phyloP scores from a whole-genome alignment of 1,284 basidiomycete species.

The Psilocybe mexicana region DNA sequence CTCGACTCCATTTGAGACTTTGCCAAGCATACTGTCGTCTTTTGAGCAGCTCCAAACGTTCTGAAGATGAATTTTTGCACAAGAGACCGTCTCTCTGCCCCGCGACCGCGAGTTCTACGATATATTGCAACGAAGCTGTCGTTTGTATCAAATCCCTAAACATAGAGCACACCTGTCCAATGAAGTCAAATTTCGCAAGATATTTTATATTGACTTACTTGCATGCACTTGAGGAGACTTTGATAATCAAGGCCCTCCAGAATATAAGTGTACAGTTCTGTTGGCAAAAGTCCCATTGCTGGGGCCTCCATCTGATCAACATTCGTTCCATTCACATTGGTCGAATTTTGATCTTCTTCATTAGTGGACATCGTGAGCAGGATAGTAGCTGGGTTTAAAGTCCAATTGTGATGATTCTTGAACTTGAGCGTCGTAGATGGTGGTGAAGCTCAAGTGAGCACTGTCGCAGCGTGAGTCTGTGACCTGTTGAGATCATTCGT shows the following conservation, averaged over 20 bases:
- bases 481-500: too few species aligned
- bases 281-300: constrained; percentile 23
- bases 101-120: constrained; percentile 50
- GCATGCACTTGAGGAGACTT: constrained; percentile 40
- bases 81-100: constrained; percentile 50
- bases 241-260: constrained; percentile 34
- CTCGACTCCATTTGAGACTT: constrained; percentile 38
- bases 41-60: constrained; percentile 43
- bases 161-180: constrained; percentile 45
- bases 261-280: constrained; percentile 36
- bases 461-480: too few species aligned
- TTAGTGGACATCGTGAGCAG: too few species aligned
- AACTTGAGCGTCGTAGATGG: too few species aligned
- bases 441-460: too few species aligned
- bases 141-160: constrained; percentile 40
- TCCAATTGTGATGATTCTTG: too few species aligned
- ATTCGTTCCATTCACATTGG: too few species aligned
- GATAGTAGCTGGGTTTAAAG: too few species aligned
- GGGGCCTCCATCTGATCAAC: background rate
- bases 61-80: constrained; percentile 24
- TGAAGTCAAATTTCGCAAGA: background rate
- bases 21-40: constrained; percentile 51
- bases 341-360: background rate
- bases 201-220: constrained; percentile 29
- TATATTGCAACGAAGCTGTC: constrained; percentile 44